phyloP scores from a whole-genome alignment of 164 flowering plant species.

The Annona squamosa region DNA sequence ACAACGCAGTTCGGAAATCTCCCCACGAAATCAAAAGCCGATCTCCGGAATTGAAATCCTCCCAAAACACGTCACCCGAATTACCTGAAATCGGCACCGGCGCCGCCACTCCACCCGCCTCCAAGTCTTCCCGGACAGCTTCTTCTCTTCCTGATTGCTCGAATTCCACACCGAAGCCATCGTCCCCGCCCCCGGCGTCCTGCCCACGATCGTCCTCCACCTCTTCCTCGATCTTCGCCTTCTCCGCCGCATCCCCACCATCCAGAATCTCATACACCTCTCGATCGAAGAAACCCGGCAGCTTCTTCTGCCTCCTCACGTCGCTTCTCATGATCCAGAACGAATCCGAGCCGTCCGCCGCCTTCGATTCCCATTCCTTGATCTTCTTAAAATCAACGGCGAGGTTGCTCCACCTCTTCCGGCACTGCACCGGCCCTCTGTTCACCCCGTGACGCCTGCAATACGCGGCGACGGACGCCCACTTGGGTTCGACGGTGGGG shows the following conservation, averaged over 20 bases:
- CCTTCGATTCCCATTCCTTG: constrained; percentile 64
- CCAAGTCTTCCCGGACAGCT: constrained; percentile 6
- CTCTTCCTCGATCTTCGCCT: constrained; percentile 18
- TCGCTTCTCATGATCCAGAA: constrained; percentile 94
- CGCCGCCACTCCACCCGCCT: constrained; percentile 14
- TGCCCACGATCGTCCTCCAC: constrained; percentile 50
- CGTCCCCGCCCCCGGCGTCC: constrained; percentile 44
- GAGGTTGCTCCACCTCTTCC: constrained; percentile 92
- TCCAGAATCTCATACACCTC: constrained; percentile 77
- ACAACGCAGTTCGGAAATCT: not conserved
- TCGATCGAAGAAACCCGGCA: constrained; percentile 85
- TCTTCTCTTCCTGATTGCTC: constrained; percentile 35
- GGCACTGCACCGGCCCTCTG: constrained; percentile 89
- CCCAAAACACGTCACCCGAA: not conserved
- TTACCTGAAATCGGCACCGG: constrained; percentile 44
- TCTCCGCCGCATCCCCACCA: constrained; percentile 13
- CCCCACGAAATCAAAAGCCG: not conserved
- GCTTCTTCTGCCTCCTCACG: constrained; percentile 54
- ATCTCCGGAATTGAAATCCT: not conserved
- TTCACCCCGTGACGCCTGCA: constrained; percentile 77
- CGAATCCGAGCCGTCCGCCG: constrained; percentile 42
- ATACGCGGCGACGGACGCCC: constrained; percentile 83
- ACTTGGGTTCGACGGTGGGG: constrained; percentile 61
- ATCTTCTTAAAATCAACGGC: constrained; percentile 87
- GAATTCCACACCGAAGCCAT: constrained; percentile 63